Base-by-base conservation (phyloP, 345 rosid species). In the Salix purpurea region DNA sequence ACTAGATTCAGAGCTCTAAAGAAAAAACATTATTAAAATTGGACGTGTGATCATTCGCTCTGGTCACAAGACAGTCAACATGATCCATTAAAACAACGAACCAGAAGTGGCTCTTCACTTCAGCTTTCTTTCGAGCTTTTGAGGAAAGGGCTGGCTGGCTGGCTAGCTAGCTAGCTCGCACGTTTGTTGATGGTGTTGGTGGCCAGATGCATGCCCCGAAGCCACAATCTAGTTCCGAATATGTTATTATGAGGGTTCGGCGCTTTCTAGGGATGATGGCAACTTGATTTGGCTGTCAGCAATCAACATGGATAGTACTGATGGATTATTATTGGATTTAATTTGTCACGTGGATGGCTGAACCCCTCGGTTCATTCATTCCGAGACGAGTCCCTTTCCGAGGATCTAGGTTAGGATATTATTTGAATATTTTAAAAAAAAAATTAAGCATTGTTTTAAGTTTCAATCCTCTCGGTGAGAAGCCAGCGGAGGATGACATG, bases 331-430 rank as follows among this genome's bases (percentile, higher is more conserved):
- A 32, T 71, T 26, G 39, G 23, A 26, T 18, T n/a, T 19, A 19
- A 65, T 65, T 36, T n/a, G 64, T 23, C 73, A 42, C 74, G 30
- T 68, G 69, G 81, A 73, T 72, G 73, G 75, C 80, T 37, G 34
- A 16, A 19, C 1, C 36, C 1, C 61, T 23, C 58, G 77, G 56
- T 74, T 50, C 69, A 36, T 46, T 61, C 46, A 11, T 42, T 42
- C 46, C 46, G 46, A 42, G 14, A 2, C 13, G 1, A 11, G 46
- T 2, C 37, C 37, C 37, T 36, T 36, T 36, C 37, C 37, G 37
- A 2, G 13, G 13, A 10, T 40, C 46, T 40, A 40, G 46, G 10
- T 0, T 40, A 2, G 46, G 46, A 40, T 40, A 40, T 40, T 40
- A 40, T 40, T 40, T 40, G 46, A 40, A 40, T 40, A 40, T 40